These are phyloP conservation scores for Xanthoconium separans DNA, from an alignment of 1,284 basidiomycete genomes.

Conservation along the genomic window DNA sequence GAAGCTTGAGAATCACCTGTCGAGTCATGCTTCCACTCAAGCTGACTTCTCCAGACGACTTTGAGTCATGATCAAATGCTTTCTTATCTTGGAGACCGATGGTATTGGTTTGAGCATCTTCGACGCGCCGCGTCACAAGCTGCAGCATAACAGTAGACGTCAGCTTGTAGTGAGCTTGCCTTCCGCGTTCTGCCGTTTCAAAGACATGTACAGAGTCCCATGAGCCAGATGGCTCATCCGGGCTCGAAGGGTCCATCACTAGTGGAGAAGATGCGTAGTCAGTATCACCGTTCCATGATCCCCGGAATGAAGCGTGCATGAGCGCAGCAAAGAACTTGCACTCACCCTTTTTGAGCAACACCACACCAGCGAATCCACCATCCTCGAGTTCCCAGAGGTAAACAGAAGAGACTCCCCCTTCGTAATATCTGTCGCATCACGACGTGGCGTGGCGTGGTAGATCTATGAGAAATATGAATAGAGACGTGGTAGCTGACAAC, in stretches of 20 bases:
- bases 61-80: slow-evolving; percentile 44
- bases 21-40: slow-evolving; percentile 96
- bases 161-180: slow-evolving; percentile 94
- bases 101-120: slow-evolving; percentile 39
- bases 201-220: slow-evolving; percentile 99
- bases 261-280: slow-evolving; percentile 3
- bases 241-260: slow-evolving; percentile 59
- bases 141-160: slow-evolving; percentile 99
- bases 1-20: slow-evolving; percentile 56
- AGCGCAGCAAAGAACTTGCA: neutral
- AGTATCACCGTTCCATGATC: slow-evolving; percentile 1
- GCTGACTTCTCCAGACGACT: slow-evolving; percentile 73
- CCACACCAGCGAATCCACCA: slow-evolving; percentile 94
- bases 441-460: neutral
- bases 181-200: slow-evolving; percentile 86
- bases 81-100: slow-evolving; percentile 31
- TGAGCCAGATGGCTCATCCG: slow-evolving; percentile 70
- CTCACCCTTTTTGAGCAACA: slow-evolving; percentile 94
- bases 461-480: slow-evolving; percentile 3
- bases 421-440: slow-evolving; percentile 75
- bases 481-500: neutral
- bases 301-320: slow-evolving; percentile 3
- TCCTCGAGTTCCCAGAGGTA: slow-evolving; percentile 99
- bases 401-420: slow-evolving; percentile 95
- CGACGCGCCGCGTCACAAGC: slow-evolving; percentile 62